Base-by-base conservation (phyloP, 768 basidiomycete species). In the Stropharia rugosoannulata region DNA sequence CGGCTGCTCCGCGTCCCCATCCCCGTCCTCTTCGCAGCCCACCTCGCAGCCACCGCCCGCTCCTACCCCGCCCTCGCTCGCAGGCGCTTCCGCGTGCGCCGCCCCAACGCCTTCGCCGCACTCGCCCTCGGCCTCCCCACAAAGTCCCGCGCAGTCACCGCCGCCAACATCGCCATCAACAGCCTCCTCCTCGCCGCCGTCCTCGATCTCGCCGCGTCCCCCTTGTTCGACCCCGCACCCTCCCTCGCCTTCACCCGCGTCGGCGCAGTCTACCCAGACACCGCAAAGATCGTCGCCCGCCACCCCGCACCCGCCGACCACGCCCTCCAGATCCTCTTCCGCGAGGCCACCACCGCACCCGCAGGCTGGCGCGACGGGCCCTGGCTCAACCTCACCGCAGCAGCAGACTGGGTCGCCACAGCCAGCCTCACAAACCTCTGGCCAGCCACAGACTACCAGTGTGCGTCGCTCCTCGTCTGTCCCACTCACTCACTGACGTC, bases 361-460 rank as follows among this genome's bases (percentile, higher is more conserved):
- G 58, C 62, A 35, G 22, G 62, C 36, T 89, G 87, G 86, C 76
- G 72, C 49, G 74, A 75, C 36, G 87, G 87, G 2, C 86, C 86
- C 3, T 16, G 65, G 13, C 62, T 87, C 18, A 68, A 67, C 32
- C 70, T 86, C 44, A 63, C 65, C 1, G 63, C 69, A 25, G 74
- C 77, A 7, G 64, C 67, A 25, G 87, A 90, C 64, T 90, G 84
- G 84, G 80, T 82, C 12, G 72, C 73, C 45, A 83, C 83, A 6
- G 77, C 78, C 40, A 74, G 70, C 51, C 60, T 92, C 19, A 62
- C 68, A 15, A 79, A 80, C n/a, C 79, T 92, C 6, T 87, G 83
- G 82, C 87, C 90, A 0, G 76, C 72, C 50, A 89, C 86, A 1
- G 63, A 72, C 8, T 92, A 92, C 60, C 84, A 91, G 75, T 90